Evolutionary conservation across 2,329 filamentous ascomycete species (phyloP).

Genomic region (Botrytis elliptica): DNA sequence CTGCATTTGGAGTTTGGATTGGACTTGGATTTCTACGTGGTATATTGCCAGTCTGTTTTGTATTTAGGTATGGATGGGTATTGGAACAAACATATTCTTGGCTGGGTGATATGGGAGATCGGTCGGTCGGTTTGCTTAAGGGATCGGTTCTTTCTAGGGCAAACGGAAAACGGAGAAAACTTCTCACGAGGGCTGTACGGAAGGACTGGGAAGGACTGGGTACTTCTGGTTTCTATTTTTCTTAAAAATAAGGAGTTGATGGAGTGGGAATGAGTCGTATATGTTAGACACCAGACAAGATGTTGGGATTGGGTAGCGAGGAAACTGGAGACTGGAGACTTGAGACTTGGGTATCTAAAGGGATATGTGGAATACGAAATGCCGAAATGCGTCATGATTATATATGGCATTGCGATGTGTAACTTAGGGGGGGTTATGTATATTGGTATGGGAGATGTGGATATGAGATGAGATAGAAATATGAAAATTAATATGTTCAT

Average conservation of each 20-base stretch:
- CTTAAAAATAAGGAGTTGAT: neutral
- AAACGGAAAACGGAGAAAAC: neutral
- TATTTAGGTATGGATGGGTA: conserved; percentile 1
- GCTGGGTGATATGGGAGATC: neutral
- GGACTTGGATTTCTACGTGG: neutral
- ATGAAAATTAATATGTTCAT: neutral
- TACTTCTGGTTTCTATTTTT: neutral
- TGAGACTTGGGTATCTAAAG: neutral
- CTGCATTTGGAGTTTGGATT: neutral
- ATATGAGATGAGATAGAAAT: neutral
- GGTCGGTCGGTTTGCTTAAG: neutral
- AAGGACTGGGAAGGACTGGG: neutral
- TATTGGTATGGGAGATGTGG: neutral
- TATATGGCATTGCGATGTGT: neutral
- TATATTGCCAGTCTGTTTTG: neutral
- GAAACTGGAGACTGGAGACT: neutral
- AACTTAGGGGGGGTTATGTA: neutral
- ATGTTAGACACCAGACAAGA: neutral
- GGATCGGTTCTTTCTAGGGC: neutral
- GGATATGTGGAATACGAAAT: neutral
- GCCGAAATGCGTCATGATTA: neutral
- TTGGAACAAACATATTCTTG: neutral
- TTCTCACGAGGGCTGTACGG: neutral
- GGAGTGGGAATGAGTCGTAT: neutral
- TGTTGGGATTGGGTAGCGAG: neutral